phyloP scores from a whole-genome alignment of 176 grass and related monocot genomes.

The Carex parvula region DNA sequence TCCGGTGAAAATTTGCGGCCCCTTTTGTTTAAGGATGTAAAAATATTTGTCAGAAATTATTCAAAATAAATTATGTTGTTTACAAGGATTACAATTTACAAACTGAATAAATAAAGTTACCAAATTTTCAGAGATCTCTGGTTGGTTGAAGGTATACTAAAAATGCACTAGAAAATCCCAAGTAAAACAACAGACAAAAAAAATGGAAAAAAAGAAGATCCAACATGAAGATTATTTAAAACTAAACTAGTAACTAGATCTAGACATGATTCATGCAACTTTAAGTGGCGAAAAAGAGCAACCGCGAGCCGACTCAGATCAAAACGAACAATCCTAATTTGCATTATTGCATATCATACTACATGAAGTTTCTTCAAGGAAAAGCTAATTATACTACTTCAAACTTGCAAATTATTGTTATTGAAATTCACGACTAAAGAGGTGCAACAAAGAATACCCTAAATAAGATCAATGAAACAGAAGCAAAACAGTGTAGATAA shows the following conservation, averaged over 20 bases:
- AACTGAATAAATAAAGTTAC: not conserved
- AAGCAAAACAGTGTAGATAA: not conserved
- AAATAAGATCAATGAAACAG: not conserved
- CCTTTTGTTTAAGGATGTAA: slow-evolving; percentile 6
- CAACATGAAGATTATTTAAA: not conserved
- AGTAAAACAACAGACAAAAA: not conserved
- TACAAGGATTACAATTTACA: not conserved
- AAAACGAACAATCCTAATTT: not conserved
- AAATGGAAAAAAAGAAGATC: not conserved
- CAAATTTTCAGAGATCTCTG: not conserved
- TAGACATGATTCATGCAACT: not conserved
- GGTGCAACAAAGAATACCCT: not conserved
- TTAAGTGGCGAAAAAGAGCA: not conserved
- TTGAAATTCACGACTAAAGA: not conserved
- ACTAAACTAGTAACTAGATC: not conserved
- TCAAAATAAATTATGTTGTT: not conserved
- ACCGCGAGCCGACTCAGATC: not conserved
- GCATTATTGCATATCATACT: not conserved
- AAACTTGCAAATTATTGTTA: not conserved
- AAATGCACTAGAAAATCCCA: not conserved
- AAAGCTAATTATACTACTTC: not conserved
- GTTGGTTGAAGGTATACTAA: not conserved
- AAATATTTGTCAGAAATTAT: not conserved
- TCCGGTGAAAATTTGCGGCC: slow-evolving; percentile 35
- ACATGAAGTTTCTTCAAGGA: not conserved